These are phyloP conservation scores for Heteromeles arbutifolia DNA, from an alignment of 306 rosid genomes.

Conservation along the genomic window DNA sequence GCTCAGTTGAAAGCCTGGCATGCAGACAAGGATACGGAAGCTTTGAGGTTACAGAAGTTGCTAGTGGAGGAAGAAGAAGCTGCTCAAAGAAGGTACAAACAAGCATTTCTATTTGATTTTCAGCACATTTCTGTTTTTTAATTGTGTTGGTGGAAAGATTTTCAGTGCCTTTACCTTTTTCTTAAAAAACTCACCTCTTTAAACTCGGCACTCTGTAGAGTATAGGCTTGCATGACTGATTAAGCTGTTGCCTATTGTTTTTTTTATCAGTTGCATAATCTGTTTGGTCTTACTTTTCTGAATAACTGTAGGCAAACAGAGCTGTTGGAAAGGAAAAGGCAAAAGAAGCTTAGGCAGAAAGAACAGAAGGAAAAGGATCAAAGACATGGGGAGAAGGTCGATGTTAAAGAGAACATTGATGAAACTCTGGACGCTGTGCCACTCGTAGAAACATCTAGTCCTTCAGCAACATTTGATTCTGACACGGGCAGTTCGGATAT, in stretches of 20 bases:
- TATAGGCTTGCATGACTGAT: background rate
- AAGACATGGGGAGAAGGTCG: constrained; percentile 34
- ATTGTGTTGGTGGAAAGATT: background rate
- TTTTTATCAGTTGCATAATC: background rate
- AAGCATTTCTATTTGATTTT: background rate
- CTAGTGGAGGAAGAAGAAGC: constrained; percentile 91
- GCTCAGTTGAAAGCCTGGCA: constrained; percentile 73
- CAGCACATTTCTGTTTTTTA: background rate
- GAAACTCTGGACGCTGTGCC: constrained; percentile 26
- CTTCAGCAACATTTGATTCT: constrained; percentile 24
- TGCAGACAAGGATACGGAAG: constrained; percentile 79
- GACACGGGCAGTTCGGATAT: constrained; percentile 26
- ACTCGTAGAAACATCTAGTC: constrained; percentile 36
- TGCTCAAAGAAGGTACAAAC: constrained; percentile 66
- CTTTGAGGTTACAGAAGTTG: constrained; percentile 68
- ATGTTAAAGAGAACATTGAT: constrained; percentile 25
- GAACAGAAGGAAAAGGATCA: constrained; percentile 60
- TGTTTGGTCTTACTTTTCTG: constrained; percentile 4
- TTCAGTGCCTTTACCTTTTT: background rate
- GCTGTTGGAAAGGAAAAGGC: constrained; percentile 63
- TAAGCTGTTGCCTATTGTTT: background rate
- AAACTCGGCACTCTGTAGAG: background rate
- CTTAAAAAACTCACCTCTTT: background rate
- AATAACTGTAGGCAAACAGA: constrained; percentile 54
- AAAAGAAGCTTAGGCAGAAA: constrained; percentile 75